Base-by-base conservation (phyloP, 1,284 basidiomycete genomes). In the Heterobasidion occidentale region DNA sequence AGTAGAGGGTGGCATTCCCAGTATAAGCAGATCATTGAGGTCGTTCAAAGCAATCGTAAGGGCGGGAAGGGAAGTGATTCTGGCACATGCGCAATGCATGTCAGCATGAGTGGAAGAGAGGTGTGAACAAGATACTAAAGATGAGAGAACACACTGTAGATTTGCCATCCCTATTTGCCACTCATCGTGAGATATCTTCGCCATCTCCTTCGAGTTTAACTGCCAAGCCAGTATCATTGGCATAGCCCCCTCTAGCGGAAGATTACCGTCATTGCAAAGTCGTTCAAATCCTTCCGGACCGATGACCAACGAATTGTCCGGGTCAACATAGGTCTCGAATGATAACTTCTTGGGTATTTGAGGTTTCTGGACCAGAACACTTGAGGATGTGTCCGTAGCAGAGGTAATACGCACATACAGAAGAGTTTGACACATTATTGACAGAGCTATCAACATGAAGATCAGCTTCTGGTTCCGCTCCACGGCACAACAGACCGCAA, bases 211-310 rank as follows among this genome's bases (percentile, higher is more conserved):
- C 8, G 84, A 77, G 52, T 77, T 73, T 54, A 88, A 68, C 61
- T 86, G 82, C 89, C 89, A 91, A 15, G 86, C 79, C 7, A 90
- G 70, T 33, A 91, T 73, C 46, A 91, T 72, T 17, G 88, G 86
- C 56, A 81, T 70, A 9, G 83, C 74, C 36, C 88, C 86, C 33
- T 90, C 89, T 66, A 91, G 69, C 1, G 86, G 72, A 51, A 90
- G 79, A 12, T 78, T 71, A 9, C 82, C 78, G 61, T 89, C 86
- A 20, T 62, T 74, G 68, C 84, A 91, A 36, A 91, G 68, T 52
- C 68, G 74, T 66, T 84, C 81, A 59, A 90, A 80, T 1, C 86
- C 86, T 60, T 82, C 86, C 0, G 85, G 77, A 2, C 81, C 83
- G 62, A 90, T 86, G 51, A 78, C 71, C 49, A 74, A 67, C 4